Base-by-base conservation (phyloP, 352 stramenopile genomes). In the Phytophthora capsici region DNA sequence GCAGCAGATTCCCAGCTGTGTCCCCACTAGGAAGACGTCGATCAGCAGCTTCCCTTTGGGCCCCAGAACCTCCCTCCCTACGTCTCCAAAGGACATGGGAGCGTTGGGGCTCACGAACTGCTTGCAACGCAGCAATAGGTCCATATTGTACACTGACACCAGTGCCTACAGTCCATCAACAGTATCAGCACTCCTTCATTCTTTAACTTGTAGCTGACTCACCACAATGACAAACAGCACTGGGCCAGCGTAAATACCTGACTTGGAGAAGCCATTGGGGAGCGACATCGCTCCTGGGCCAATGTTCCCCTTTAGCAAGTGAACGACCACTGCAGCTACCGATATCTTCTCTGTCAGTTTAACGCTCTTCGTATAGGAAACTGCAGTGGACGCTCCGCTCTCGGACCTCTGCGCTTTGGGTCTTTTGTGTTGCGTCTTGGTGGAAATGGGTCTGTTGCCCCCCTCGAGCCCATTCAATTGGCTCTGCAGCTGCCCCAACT, bases 101-200 rank as follows among this genome's bases (percentile, higher is more conserved):
- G 60, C 57, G 4, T 76, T 77, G 3, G 84, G 82, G 25, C 70
- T 86, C 57, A 94, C 74, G 9, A 75, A 49, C 4, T 73, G 67
- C 61, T 94, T 94, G 69, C 83, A 92, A 14, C 75, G 69, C 5
- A 93, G 68, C 58, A 92, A 61, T 54, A 94, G 57, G 37, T 93
- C 77, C 86, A 94, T 94, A 54, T 94, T 94, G 78, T 94, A 94
- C 57, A 85, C 84, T 4, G 79, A 93, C 46, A 90, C 70, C 13
- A 91, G 67, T 19, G 84, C 85, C 79, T 90, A 60, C 30, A 41
- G 32, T 3, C 23, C 32, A 22, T 19, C 8, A 38, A 10, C n/a
- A 23, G 8, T 10, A 36, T 63, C 14, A 59, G 17, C 9, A 28
- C 12, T 16, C 13, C 34, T n/a, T n/a, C n/a, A n/a, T n/a, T n/a